A percentile compares a stretch with the other conserved stretches of the same genome.
These are phyloP conservation scores for Pyrus bretschneideri DNA, from an alignment of 306 rosid genomes.

Conservation along the genomic window DNA sequence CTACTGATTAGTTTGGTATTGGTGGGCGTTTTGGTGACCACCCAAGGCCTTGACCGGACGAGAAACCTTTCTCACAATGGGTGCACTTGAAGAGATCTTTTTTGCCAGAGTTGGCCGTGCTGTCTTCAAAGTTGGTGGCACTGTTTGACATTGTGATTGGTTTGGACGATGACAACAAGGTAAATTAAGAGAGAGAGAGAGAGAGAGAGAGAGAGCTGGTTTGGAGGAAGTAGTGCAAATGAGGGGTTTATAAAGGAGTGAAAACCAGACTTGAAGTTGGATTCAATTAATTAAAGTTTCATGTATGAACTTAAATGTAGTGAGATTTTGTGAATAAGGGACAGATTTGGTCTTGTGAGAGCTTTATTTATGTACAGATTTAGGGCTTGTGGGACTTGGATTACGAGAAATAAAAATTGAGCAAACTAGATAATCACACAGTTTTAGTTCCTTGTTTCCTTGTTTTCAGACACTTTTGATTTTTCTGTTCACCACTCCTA, in stretches of 20 bases:
- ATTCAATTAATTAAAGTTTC: neutral
- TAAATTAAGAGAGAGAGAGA: neutral
- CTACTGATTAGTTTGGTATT: neutral
- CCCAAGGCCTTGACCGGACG: constrained; percentile 9
- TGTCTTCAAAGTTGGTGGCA: neutral
- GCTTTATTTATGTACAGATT: neutral
- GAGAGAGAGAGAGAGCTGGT: neutral
- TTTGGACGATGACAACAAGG: neutral
- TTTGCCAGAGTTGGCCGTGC: neutral
- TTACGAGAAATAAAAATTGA: too few species aligned
- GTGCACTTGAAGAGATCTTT: neutral
- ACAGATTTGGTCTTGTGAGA: neutral
- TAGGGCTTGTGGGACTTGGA: neutral
- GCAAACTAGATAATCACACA: too few species aligned
- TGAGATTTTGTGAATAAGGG: neutral
- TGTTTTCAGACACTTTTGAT: too few species aligned
- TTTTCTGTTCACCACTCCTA: too few species aligned
- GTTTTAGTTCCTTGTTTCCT: too few species aligned
- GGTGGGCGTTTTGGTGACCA: constrained; percentile 9
- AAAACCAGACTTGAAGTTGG: neutral
- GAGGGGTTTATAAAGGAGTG: neutral
- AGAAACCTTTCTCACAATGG: neutral
- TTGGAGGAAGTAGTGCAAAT: neutral
- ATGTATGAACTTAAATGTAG: neutral
- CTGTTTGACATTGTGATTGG: neutral